Conservation (phyloP, 371 early-diverging fungal species). For the Basidiobolus heterosporus region DNA sequence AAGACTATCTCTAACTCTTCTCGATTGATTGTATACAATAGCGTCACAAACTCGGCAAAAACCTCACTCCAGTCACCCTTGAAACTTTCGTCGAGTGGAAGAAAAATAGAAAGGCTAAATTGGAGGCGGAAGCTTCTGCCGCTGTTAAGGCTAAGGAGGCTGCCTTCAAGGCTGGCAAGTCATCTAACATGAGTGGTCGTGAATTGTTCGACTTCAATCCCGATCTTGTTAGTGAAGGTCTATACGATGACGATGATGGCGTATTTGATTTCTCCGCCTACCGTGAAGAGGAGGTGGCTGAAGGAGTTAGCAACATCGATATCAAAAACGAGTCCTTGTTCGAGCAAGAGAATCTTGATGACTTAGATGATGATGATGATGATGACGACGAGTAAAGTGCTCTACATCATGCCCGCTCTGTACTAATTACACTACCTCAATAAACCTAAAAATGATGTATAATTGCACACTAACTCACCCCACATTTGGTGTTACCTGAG, state of each 20-base stretch:
- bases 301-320: neutral
- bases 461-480: too few relatives aligned
- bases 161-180: slow-evolving; percentile 80
- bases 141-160: slow-evolving; percentile 69
- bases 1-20: too few relatives aligned
- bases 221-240: slow-evolving; percentile 53
- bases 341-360: slow-evolving; percentile 20
- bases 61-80: slow-evolving; percentile 90
- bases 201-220: slow-evolving; percentile 97
- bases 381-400: slow-evolving; percentile 7
- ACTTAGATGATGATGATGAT: slow-evolving; percentile 22
- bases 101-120: slow-evolving; percentile 56
- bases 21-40: too few relatives aligned
- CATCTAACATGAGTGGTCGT: slow-evolving; percentile 84
- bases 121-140: slow-evolving; percentile 49
- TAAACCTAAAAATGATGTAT: too few relatives aligned
- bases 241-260: slow-evolving; percentile 58
- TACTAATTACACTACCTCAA: too few relatives aligned
- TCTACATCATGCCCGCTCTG: neutral
- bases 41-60: slow-evolving; percentile 86
- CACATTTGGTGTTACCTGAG: too few relatives aligned
- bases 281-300: slow-evolving; percentile 12
- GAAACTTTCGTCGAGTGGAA: slow-evolving; percentile 95
- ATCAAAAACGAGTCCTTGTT: slow-evolving; percentile 18
- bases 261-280: slow-evolving; percentile 36